Base-by-base conservation (phyloP, 2,329 filamentous ascomycete genomes). In the Diaporthe citriasiana region DNA sequence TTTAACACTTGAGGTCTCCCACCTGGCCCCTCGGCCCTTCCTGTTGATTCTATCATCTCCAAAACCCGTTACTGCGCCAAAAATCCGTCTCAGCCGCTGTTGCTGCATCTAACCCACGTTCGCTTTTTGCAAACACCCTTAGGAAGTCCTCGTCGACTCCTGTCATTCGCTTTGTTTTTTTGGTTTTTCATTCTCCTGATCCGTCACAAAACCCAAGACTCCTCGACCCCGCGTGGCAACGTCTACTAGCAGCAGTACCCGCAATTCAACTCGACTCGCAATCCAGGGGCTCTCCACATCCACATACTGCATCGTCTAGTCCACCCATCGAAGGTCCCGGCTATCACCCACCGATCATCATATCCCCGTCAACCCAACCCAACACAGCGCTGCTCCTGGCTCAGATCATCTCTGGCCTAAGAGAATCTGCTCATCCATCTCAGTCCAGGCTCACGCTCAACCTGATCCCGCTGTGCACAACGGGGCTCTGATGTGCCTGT, bases 81-180 rank as follows among this genome's bases (percentile, higher is more conserved):
- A 81, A 77, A 19, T 77, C 80, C 78, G 74, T 81, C 82, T 82
- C 81, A 82, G 78, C 79, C 79, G 79, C 81, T 78, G 83, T 84
- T 83, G 81, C 81, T 82, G 80, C 80, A 77, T 77, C 78, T 77
- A 77, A 79, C 82, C 81, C 83, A 89, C 87, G 83, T 84, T 89
- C 87, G 86, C 87, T 88, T 86, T 57, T 84, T 82, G 81, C 81
- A 82, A 81, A 82, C 79, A 79, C 82, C 82, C 81, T 83, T 82
- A 90, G 90, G 90, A 92, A 92, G 90, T 91, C 90, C 91, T 92
- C 90, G 90, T 88, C 85, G 91, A 87, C 90, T 92, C 91, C 90
- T 91, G 90, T 92, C 91, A 91, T 90, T 93, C 91, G 91, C 91
- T 93, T 91, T 85, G 85, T 87, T 85, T 82, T 85, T 85, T 85